phyloP scores from a whole-genome alignment of 2,329 filamentous ascomycete species.

The Apiospora aurea region DNA sequence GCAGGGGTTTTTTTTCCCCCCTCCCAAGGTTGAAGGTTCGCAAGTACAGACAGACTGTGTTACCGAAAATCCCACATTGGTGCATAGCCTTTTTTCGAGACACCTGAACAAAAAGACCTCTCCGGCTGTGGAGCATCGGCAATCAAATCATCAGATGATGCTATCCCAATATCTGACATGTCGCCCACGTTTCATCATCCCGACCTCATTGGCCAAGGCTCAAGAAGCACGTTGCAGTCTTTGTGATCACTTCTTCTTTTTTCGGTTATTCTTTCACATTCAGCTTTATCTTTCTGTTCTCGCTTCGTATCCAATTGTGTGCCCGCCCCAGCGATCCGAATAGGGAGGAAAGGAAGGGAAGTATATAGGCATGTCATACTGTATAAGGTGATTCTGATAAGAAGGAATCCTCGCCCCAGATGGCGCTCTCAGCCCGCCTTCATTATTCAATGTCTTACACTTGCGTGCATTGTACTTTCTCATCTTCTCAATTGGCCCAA shows the following conservation, averaged over 20 bases:
- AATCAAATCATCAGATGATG: conserved; percentile 13
- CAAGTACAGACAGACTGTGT: background rate
- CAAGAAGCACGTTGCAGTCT: background rate
- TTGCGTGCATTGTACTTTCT: background rate
- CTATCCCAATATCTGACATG: conserved; percentile 9
- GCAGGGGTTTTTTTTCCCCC: background rate
- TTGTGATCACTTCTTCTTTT: background rate
- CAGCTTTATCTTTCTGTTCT: background rate
- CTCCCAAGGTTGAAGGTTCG: background rate
- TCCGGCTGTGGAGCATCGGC: background rate
- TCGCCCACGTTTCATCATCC: conserved; percentile 17
- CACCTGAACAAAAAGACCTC: background rate
- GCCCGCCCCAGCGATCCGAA: background rate
- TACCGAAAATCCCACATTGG: conserved; percentile 8
- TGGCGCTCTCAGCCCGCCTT: conserved; percentile 12
- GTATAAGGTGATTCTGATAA: background rate
- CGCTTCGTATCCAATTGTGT: background rate
- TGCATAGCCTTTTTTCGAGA: conserved; percentile 9
- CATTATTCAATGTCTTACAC: conserved; percentile 17
- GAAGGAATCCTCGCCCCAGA: background rate
- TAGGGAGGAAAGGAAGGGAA: background rate
- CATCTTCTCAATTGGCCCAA: background rate
- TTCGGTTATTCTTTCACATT: background rate
- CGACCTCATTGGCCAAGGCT: background rate
- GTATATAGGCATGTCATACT: background rate